Conservation (phyloP, 495 filamentous ascomycete genomes). For the Cercophora newfieldiana region DNA sequence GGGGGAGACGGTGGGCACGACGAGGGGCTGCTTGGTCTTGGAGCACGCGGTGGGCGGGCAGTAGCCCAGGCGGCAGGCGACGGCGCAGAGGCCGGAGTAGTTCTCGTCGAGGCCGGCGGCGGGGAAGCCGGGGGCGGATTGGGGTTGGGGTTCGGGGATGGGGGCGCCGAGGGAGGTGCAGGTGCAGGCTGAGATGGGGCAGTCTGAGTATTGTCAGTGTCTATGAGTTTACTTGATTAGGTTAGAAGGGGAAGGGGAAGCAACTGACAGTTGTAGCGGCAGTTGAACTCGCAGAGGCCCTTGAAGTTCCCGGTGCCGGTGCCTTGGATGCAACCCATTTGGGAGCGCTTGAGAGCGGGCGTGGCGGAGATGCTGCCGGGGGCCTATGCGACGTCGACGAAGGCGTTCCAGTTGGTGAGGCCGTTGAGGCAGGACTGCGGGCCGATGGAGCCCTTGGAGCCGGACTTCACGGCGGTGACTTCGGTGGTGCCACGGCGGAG, state of each 20-base stretch:
- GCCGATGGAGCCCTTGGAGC: neutral
- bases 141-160: neutral
- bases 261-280: neutral
- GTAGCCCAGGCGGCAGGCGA: neutral
- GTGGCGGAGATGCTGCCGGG: neutral
- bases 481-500: constrained; percentile 35
- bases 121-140: neutral
- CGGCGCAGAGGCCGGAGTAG: neutral
- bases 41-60: neutral
- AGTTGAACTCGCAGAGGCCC: neutral
- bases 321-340: constrained; percentile 11
- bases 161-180: neutral
- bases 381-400: neutral
- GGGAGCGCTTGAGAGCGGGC: neutral
- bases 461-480: neutral
- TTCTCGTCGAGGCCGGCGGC: neutral
- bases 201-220: neutral
- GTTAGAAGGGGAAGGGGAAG: neutral
- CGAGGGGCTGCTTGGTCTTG: neutral
- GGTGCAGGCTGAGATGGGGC: neutral
- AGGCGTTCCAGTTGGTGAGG: constrained; percentile 7
- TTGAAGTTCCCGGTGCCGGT: neutral
- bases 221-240: neutral
- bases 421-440: neutral
- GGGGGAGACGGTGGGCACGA: neutral